Conservation (phyloP, 2,329 filamentous ascomycete species). For the Alternaria ventricosa region DNA sequence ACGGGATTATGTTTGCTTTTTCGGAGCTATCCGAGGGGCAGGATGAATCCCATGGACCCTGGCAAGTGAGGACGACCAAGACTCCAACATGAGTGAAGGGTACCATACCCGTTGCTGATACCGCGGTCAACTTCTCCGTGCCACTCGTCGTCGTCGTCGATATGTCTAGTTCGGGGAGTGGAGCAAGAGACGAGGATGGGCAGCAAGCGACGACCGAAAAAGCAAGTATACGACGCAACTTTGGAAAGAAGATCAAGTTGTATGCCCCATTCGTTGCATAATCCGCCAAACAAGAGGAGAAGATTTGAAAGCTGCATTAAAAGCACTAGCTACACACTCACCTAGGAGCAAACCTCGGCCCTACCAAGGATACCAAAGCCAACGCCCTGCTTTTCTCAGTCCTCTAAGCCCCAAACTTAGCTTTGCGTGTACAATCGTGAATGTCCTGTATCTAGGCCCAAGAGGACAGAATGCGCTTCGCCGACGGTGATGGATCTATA, state of each 20-base stretch:
- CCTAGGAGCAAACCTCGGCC: not conserved
- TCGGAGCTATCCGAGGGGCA: not conserved
- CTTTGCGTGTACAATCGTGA: not conserved
- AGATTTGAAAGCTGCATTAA: not conserved
- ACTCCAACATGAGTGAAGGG: not conserved
- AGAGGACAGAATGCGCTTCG: not conserved
- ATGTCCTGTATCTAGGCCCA: not conserved
- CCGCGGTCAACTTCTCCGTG: not conserved
- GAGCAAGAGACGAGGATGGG: not conserved
- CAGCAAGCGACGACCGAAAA: not conserved
- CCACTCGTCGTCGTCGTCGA: not conserved
- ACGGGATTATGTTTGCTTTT: not conserved
- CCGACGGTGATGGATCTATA: not conserved
- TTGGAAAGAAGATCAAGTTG: not conserved
- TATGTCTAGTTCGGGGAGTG: not conserved
- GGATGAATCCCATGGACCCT: not conserved
- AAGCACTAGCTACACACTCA: not conserved
- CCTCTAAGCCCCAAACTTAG: not conserved
- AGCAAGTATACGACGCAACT: not conserved
- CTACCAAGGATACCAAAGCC: not conserved
- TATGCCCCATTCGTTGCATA: no score
- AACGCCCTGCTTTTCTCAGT: fast-evolving
- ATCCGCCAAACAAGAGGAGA: not conserved
- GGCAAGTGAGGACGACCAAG: not conserved
- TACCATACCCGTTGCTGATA: not conserved